phyloP scores from a whole-genome alignment of 805 yeast species.

The Candida anglica region DNA sequence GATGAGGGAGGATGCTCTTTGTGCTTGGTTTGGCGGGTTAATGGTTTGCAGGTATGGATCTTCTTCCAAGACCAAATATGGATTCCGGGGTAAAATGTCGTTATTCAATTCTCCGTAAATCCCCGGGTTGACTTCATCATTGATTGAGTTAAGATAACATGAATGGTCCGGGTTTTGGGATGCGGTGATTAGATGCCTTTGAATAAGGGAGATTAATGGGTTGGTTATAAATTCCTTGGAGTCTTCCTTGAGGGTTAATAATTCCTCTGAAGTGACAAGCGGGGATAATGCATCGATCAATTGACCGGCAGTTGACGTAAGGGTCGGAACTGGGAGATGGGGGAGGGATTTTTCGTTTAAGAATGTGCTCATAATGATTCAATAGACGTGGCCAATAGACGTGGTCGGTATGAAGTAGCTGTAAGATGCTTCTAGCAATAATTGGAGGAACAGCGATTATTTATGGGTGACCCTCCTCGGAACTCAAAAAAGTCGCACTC shows the following conservation, averaged over 20 bases:
- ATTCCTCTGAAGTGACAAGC: conserved; percentile 50
- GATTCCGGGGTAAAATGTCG: conserved; percentile 71
- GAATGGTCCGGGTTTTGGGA: conserved; percentile 36
- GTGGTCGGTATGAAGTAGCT: too few species aligned
- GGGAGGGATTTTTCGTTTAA: conserved; percentile 46
- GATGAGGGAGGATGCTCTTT: conserved; percentile 63
- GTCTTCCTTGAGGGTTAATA: conserved; percentile 37
- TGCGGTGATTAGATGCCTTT: conserved; percentile 49
- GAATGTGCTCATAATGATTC: conserved; percentile 23
- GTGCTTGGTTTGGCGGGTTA: conserved; percentile 62
- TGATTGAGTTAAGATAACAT: conserved; percentile 54
- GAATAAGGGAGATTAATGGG: conserved; percentile 42
- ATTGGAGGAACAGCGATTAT: too few species aligned
- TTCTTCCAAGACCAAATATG: conserved; percentile 68
- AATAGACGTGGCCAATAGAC: neutral
- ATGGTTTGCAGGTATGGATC: conserved; percentile 58
- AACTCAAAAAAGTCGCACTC: neutral
- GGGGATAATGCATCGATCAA: conserved; percentile 58
- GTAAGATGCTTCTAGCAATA: too few species aligned
- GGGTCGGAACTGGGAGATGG: conserved; percentile 57
- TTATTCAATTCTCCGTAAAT: conserved; percentile 62
- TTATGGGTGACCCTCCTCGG: too few species aligned
- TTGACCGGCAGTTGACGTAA: conserved; percentile 48
- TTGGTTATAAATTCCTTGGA: conserved; percentile 45
- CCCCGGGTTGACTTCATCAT: conserved; percentile 48